Evolutionary conservation across 2,329 filamentous ascomycete genomes (phyloP).

Genomic region (Scedosporium dehoogii): DNA sequence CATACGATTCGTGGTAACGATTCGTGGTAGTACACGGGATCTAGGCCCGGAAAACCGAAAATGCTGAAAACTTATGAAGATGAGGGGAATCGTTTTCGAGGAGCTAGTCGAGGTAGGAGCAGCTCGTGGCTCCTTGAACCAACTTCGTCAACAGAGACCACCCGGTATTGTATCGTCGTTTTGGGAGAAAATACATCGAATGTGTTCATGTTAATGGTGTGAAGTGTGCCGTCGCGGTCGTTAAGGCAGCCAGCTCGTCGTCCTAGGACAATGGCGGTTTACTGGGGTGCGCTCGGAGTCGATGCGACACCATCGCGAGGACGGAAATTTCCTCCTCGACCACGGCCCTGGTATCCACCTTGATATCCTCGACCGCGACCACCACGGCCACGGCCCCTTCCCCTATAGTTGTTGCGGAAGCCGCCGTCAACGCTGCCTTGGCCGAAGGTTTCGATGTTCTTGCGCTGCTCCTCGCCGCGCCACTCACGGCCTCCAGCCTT

Average conservation of each 20-base stretch:
- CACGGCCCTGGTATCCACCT: not conserved
- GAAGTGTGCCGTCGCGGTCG: not conserved
- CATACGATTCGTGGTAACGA: not conserved
- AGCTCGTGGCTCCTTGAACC: not conserved
- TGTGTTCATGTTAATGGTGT: not conserved
- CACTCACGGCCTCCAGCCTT: slow-evolving; percentile 76
- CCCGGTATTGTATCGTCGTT: not conserved
- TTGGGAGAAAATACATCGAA: not conserved
- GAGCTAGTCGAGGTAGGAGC: not conserved
- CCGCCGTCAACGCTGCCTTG: slow-evolving; percentile 86
- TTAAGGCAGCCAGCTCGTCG: not conserved
- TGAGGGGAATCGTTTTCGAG: not conserved
- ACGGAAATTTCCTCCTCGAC: not conserved
- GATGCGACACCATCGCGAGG: not conserved
- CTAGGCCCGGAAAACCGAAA: not conserved
- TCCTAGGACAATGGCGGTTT: not conserved
- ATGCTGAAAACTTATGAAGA: not conserved
- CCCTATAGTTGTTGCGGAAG: slow-evolving; percentile 66
- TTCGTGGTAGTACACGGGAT: not conserved
- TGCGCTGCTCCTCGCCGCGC: slow-evolving; percentile 84
- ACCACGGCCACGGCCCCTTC: slow-evolving; percentile 66
- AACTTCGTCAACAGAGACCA: not conserved
- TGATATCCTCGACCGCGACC: slow-evolving; percentile 37
- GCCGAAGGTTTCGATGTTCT: slow-evolving; percentile 96
- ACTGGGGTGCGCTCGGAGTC: not conserved